Conservation (phyloP, 345 rosid genomes). For the Populus deltoides region DNA sequence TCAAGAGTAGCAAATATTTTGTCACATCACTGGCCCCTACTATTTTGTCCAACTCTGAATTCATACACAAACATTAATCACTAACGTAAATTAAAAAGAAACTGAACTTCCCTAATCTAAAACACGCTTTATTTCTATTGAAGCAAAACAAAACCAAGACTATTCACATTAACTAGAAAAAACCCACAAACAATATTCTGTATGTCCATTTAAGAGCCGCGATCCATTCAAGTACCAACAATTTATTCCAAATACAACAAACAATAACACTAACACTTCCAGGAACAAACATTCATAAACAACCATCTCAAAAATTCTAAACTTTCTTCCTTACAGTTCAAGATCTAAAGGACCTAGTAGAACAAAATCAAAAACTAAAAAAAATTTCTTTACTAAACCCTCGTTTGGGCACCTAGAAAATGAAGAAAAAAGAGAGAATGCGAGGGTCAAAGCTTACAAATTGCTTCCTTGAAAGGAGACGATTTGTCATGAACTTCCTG, state of each 20-base stretch:
- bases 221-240: not conserved
- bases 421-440: not conserved
- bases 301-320: not conserved
- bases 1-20: slow-evolving; percentile 22
- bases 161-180: not conserved
- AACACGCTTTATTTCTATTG: not conserved
- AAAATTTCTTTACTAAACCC: too few relatives aligned
- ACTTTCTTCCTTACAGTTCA: not conserved
- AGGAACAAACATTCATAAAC: not conserved
- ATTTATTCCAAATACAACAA: not conserved
- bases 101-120: not conserved
- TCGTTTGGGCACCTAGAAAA: not conserved
- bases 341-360: not conserved
- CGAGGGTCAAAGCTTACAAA: slow-evolving; percentile 49
- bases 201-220: not conserved
- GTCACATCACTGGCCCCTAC: slow-evolving; percentile 16
- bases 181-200: not conserved
- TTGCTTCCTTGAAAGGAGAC: slow-evolving; percentile 98
- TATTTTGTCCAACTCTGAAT: too few relatives aligned
- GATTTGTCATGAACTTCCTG: slow-evolving; percentile 94
- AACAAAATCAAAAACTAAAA: not conserved
- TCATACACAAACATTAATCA: not conserved
- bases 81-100: not conserved
- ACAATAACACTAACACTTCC: not conserved
- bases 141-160: not conserved